Evolutionary conservation across 108 stramenopile genomes (phyloP), one percentile per base, ranked within the genome.

Genomic region (Cylindrotheca closterium): DNA sequence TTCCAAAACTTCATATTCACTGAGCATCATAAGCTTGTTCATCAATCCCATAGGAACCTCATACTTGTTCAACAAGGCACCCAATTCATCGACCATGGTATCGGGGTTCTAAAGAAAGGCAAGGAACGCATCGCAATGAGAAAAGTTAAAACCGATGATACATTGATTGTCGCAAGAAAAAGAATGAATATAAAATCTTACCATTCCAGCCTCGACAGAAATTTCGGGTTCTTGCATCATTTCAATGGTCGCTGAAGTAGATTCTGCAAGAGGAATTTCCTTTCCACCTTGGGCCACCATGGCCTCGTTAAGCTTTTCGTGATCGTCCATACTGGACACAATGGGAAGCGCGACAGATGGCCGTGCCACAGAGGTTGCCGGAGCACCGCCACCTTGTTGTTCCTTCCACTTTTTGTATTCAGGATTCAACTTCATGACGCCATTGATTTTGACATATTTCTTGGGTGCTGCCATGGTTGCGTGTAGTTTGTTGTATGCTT

Each of bases 21-120:
- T 53, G 55, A 81, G 47, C 68, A 70, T 51, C 68, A 81, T 74
- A 27, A 81, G 61, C 58, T 68, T 76, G 52, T 73, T 70, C 60
- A 73, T 69, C 30, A 81, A 55, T 37, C 80, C 80, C 30, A 74
- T 74, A 45, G 80, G 80, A 10, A 78, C 76, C 52, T 78, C 80
- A 60, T 81, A 81, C 58, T 81, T 81, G 55, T 58, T 42, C 27
- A 81, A 33, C 1, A 81, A 51, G 3, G 29, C 26, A 18, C 73
- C 73, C 1, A 81, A 53, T 47, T 74, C 71, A 48, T 78, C 71
- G 25, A 78, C 71, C 68, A 79, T 79, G 1, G 50, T 59, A 48
- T 79, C 68, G 0, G 78, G 68, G 22, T 45, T 28, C 37, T 42
- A 10, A 42, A 15, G 15, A 42, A 42, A 15, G 37, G 37, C 7